Base-by-base conservation (phyloP, 106 monocot species). In the Narthecium ossifragum region DNA sequence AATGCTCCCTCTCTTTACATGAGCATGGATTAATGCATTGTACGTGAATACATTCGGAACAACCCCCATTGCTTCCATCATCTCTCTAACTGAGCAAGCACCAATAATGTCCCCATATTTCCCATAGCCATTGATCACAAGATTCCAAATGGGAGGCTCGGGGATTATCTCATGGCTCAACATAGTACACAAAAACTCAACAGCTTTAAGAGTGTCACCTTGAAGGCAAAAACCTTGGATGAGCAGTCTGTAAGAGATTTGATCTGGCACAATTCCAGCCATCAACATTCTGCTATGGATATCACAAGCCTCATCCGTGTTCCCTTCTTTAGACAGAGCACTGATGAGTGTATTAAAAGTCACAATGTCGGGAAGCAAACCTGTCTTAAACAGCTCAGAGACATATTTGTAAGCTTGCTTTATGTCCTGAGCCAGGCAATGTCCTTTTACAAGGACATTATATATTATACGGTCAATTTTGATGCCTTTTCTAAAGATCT, bases 261-360 rank as follows among this genome's bases (percentile, higher is more conserved):
- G 38, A 34, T 89, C 80, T 40, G 88, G 74, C 15, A 26, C 11
- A 56, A 80, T 11, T 66, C 71, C 71, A 59, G 51, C 61, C 57
- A 71, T 57, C 51, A 39, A 15, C 80, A 89, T 89, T 33, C 33
- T 57, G 9, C 21, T 34, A 58, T 71, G 60, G 20, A 78, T 62
- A 45, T 73, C 60, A 68, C 80, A 80, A 57, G 88, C 84, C 56
- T 89, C 84, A 17, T 69, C 45, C 31, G 80, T 63, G 32, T 67
- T 65, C 45, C 80, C 80, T 62, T 60, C 36, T 72, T 64, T 89
- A 21, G 56, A 61, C 46, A 80, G 73, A 14, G 71, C 73, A 30
- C 53, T 58, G 55, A 89, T 60, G 59, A 89, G 77, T 57, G 71
- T 89, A 63, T 89, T 89, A 52, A 77, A 89, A 10, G 84, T 89